Evolutionary conservation across 1,139 yeast genomes (phyloP).

Genomic region (Candida neerlandica): DNA sequence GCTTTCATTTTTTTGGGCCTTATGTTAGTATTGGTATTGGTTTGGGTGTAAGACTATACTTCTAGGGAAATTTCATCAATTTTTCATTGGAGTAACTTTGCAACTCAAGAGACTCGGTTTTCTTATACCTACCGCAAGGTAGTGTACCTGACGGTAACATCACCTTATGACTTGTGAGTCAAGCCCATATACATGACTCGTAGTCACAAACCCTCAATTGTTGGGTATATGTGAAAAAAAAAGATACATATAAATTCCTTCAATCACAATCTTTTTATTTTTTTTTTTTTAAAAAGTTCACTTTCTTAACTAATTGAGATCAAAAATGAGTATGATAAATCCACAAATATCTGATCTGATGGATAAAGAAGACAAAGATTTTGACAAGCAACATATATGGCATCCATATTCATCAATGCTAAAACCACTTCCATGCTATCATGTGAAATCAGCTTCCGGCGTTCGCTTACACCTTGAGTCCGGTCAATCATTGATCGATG

Average conservation of each 20-base stretch:
- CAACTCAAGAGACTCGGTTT: too few relatives aligned
- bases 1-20: not conserved
- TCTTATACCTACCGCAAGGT: too few relatives aligned
- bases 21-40: too few relatives aligned
- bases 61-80: too few relatives aligned
- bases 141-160: too few relatives aligned
- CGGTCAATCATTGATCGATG: not conserved
- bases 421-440: constrained; percentile 1
- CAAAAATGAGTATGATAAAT: not conserved
- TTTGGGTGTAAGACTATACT: too few relatives aligned
- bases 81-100: too few relatives aligned
- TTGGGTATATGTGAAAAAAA: not conserved
- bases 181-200: not conserved
- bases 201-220: not conserved
- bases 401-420: constrained; percentile 1
- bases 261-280: not conserved
- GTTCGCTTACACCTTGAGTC: not conserved
- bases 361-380: not conserved
- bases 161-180: not conserved
- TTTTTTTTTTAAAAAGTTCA: too few relatives aligned
- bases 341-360: not conserved
- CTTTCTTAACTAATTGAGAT: too few relatives aligned
- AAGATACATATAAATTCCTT: not conserved
- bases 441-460: not conserved
- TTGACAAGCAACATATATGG: constrained; percentile 1